Evolutionary conservation across 257 asterid species (phyloP).

Genomic region (Jacaranda mimosifolia): DNA sequence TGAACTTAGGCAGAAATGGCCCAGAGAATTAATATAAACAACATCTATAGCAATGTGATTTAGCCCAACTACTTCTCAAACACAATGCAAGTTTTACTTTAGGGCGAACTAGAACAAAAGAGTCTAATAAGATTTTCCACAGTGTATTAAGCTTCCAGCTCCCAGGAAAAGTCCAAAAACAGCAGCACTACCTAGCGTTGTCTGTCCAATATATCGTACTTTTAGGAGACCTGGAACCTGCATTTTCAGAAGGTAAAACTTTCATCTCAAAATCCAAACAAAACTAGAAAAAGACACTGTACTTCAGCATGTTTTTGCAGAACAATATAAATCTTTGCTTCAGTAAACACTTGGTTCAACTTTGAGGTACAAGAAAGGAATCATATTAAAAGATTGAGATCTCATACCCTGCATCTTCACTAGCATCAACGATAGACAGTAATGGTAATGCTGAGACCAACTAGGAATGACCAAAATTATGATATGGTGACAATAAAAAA

Average conservation of each 20-base stretch:
- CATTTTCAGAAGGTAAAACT: conserved; percentile 29
- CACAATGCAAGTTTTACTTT: conserved; percentile 28
- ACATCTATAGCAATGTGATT: conserved; percentile 27
- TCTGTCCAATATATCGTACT: conserved; percentile 84
- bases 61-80: conserved; percentile 17
- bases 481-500: not conserved
- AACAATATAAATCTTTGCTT: conserved; percentile 7
- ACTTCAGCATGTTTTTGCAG: not conserved
- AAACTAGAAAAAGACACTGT: not conserved
- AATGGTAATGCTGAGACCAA: conserved; percentile 4
- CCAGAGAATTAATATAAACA: not conserved
- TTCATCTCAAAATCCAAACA: conserved; percentile 1
- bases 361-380: not conserved
- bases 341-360: not conserved
- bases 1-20: conserved; percentile 12
- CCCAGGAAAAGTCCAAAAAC: conserved; percentile 86
- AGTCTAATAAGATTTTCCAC: conserved; percentile 74
- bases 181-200: conserved; percentile 87
- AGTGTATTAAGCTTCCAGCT: conserved; percentile 94
- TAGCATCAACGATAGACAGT: not conserved
- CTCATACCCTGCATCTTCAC: conserved; percentile 5
- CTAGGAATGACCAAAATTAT: not conserved
- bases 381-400: conserved; percentile 7
- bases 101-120: conserved; percentile 20
- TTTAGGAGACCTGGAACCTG: conserved; percentile 88